Percentiles rank a stretch among this genome's conserved stretches.
phyloP scores from a whole-genome alignment of 1,284 basidiomycete genomes.

The Ceratobasidium sp. region DNA sequence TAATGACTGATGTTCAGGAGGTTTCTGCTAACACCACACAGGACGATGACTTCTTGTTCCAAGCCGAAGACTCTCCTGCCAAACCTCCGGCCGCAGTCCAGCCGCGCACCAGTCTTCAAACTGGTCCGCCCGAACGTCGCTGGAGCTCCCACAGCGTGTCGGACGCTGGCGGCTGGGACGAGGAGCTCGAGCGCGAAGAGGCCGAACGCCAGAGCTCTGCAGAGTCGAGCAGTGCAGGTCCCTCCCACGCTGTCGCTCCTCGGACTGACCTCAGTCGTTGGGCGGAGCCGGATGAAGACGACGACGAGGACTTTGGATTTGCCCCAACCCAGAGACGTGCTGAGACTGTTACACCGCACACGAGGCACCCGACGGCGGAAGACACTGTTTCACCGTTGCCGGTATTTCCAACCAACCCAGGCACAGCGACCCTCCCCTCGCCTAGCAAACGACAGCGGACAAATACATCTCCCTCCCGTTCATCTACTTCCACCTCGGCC shows the following conservation, averaged over 20 bases:
- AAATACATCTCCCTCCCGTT: slow-evolving; percentile 22
- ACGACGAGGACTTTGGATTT: slow-evolving; percentile 38
- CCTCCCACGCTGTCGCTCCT: not conserved
- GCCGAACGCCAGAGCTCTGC: slow-evolving; percentile 38
- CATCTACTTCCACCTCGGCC: slow-evolving; percentile 16
- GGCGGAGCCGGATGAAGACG: slow-evolving; percentile 32
- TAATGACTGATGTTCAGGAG: not conserved
- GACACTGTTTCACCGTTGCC: slow-evolving; percentile 34
- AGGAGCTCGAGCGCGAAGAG: slow-evolving; percentile 38
- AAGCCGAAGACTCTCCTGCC: slow-evolving; percentile 36
- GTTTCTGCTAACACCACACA: slow-evolving; percentile 5
- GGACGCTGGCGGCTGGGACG: slow-evolving; percentile 32
- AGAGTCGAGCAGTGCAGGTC: slow-evolving; percentile 27
- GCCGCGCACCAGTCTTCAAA: not conserved
- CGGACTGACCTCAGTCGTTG: slow-evolving; percentile 21
- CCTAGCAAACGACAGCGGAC: slow-evolving; percentile 31
- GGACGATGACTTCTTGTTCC: slow-evolving; percentile 42
- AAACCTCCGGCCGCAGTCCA: slow-evolving; percentile 22
- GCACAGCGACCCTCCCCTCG: slow-evolving; percentile 1
- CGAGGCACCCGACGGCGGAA: not conserved
- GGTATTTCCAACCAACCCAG: slow-evolving; percentile 12
- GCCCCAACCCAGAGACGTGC: not conserved
- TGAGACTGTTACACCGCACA: no score
- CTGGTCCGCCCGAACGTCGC: not conserved
- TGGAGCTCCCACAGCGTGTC: slow-evolving; percentile 32